A percentile compares a stretch with the other conserved stretches of the same genome.
phyloP scores from a whole-genome alignment of 208 protist genomes.

The Trypanosoma scelopori region DNA sequence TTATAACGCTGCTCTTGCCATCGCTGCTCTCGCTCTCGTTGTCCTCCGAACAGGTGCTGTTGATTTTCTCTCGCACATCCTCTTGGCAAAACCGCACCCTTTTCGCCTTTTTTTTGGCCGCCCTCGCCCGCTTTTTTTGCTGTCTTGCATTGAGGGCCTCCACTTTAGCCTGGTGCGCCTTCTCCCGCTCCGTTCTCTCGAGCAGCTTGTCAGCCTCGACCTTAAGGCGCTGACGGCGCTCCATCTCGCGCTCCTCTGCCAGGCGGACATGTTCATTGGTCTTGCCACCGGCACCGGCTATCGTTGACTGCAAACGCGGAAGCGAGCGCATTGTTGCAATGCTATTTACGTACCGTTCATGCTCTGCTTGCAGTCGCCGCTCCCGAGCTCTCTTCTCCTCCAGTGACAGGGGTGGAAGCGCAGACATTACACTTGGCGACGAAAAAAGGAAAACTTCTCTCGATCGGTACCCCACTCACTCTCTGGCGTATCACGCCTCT shows the following conservation, averaged over 20 bases:
- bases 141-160: slow-evolving; percentile 38
- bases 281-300: slow-evolving; percentile 78
- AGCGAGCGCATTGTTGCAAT: slow-evolving; percentile 73
- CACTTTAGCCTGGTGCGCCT: slow-evolving; percentile 51
- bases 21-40: slow-evolving; percentile 31
- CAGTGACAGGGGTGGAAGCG: slow-evolving; percentile 41
- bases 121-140: slow-evolving; percentile 45
- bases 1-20: slow-evolving; percentile 21
- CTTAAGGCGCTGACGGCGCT: slow-evolving; percentile 52
- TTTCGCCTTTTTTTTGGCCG: slow-evolving; percentile 35
- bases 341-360: slow-evolving; percentile 67
- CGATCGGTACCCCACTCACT: not conserved
- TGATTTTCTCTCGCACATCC: slow-evolving; percentile 22
- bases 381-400: slow-evolving; percentile 60
- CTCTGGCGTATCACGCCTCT: slow-evolving; percentile 2
- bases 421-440: slow-evolving; percentile 5
- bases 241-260: slow-evolving; percentile 60
- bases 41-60: slow-evolving; percentile 28
- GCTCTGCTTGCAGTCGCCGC: slow-evolving; percentile 61
- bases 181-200: slow-evolving; percentile 32
- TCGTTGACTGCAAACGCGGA: slow-evolving; percentile 75
- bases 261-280: slow-evolving; percentile 70
- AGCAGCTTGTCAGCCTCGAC: slow-evolving; percentile 32
- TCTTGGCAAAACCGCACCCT: slow-evolving; percentile 24
- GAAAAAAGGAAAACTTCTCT: slow-evolving; percentile 2